Conservation (phyloP, 371 early-diverging fungal genomes). For the Mortierella sp. region DNA sequence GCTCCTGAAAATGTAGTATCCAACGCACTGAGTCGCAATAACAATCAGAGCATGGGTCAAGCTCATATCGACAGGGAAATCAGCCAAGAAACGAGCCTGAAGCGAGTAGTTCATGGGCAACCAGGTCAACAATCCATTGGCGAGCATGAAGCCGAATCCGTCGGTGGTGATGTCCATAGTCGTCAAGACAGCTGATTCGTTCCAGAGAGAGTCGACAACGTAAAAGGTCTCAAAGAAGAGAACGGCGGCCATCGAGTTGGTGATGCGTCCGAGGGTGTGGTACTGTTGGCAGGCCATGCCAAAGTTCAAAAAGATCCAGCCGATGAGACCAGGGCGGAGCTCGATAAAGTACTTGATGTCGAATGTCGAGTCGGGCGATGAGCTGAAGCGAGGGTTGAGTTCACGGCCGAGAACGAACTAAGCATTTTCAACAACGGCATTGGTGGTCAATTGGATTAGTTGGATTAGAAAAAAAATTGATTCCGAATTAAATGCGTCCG, state of each 20-base stretch:
- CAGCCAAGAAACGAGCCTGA: constrained; percentile 90
- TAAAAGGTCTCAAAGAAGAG: constrained; percentile 85
- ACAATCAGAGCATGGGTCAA: constrained; percentile 60
- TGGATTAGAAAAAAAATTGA: neutral
- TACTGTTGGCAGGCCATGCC: constrained; percentile 87
- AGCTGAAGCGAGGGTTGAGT: constrained; percentile 88
- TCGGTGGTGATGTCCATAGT: constrained; percentile 96
- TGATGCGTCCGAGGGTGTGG: constrained; percentile 68
- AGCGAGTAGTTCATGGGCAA: constrained; percentile 91
- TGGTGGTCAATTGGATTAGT: neutral
- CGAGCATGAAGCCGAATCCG: constrained; percentile 96
- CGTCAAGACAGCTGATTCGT: constrained; percentile 86
- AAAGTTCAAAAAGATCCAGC: constrained; percentile 84
- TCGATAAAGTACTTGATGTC: constrained; percentile 96
- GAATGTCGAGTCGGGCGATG: constrained; percentile 62
- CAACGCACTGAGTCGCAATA: constrained; percentile 69
- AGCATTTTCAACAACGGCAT: neutral
- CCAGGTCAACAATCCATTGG: constrained; percentile 91
- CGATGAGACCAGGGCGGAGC: constrained; percentile 90
- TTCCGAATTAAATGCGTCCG: neutral
- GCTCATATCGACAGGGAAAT: constrained; percentile 68
- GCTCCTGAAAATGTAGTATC: constrained; percentile 89
- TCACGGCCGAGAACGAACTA: constrained; percentile 87
- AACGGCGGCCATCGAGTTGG: constrained; percentile 85
- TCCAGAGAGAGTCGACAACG: constrained; percentile 86